A percentile compares a stretch with the other conserved stretches of the same genome.
Conservation (phyloP, 169 alveolate species). For the Pseudocohnilembus persalinus region DNA sequence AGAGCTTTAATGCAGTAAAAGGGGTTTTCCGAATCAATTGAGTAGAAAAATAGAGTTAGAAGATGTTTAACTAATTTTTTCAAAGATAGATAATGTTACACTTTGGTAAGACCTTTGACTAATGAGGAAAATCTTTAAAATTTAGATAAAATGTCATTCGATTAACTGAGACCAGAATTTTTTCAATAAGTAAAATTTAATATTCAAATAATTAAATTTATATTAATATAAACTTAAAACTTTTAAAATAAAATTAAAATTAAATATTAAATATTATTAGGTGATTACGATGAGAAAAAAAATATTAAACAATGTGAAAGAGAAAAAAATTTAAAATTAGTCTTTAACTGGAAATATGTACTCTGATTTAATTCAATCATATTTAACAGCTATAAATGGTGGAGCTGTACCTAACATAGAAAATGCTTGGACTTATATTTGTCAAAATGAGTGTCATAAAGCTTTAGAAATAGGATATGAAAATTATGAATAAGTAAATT, state of each 20-base stretch:
- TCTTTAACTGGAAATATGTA: constrained; percentile 75
- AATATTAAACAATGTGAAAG: constrained; percentile 64
- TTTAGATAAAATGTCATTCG: constrained; percentile 69
- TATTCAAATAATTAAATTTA: too few relatives aligned
- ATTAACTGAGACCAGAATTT: constrained; percentile 81
- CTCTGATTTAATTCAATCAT: constrained; percentile 59
- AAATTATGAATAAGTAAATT: constrained; percentile 46
- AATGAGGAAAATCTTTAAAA: constrained; percentile 77
- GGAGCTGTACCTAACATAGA: constrained; percentile 85
- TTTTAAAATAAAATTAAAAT: too few relatives aligned
- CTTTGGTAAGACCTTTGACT: constrained; percentile 80
- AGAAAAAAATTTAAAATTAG: constrained; percentile 68
- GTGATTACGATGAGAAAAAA: constrained; percentile 68
- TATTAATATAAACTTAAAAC: too few relatives aligned
- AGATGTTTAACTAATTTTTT: constrained; percentile 72
- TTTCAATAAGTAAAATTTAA: too few relatives aligned
- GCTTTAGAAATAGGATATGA: constrained; percentile 60
- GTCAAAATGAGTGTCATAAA: constrained; percentile 73
- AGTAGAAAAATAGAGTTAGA: constrained; percentile 78
- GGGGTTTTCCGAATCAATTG: constrained; percentile 71
- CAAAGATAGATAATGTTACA: constrained; percentile 81
- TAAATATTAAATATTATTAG: too few relatives aligned
- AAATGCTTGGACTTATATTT: constrained; percentile 81
- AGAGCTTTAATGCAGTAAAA: constrained; percentile 66
- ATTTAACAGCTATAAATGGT: constrained; percentile 72